phyloP scores from a whole-genome alignment of 148 eudicot genomes.

The Vaccinium myrtillus region DNA sequence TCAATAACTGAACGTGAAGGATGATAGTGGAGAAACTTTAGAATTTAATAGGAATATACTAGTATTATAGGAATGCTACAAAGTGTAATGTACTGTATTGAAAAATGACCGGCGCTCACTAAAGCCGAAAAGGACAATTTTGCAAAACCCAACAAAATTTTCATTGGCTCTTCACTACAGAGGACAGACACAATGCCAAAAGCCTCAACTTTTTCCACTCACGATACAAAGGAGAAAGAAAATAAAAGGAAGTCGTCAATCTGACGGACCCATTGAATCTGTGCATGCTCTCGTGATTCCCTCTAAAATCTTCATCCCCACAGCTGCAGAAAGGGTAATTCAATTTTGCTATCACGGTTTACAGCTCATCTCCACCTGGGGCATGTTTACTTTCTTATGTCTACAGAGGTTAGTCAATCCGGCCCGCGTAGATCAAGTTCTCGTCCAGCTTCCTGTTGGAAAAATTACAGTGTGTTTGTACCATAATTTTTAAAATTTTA shows the following conservation, averaged over 20 bases:
- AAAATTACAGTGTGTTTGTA: too few relatives aligned
- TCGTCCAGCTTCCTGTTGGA: too few relatives aligned
- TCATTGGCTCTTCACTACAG: not conserved
- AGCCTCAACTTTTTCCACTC: not conserved
- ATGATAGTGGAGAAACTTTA: too few relatives aligned
- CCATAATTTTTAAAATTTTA: too few relatives aligned
- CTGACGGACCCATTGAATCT: not conserved
- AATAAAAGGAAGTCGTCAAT: not conserved
- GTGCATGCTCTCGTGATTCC: not conserved
- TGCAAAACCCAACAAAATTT: conserved; percentile 1
- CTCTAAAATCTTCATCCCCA: not conserved
- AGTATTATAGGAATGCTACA: too few relatives aligned
- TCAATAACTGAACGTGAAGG: too few relatives aligned
- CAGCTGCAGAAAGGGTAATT: not conserved
- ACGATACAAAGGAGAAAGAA: not conserved
- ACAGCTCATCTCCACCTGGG: conserved; percentile 5
- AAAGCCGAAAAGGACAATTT: not conserved
- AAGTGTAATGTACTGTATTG: too few relatives aligned
- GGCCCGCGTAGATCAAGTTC: too few relatives aligned
- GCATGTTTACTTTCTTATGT: not conserved
- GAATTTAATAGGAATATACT: too few relatives aligned
- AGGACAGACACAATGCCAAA: conserved; percentile 6
- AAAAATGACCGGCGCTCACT: too few relatives aligned
- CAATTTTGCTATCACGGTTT: not conserved
- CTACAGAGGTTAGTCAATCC: too few relatives aligned